Evolutionary conservation across 31 red algal genomes (phyloP), one percentile per base, ranked within the genome.

Genomic region (Asparagopsis taxiformis): DNA sequence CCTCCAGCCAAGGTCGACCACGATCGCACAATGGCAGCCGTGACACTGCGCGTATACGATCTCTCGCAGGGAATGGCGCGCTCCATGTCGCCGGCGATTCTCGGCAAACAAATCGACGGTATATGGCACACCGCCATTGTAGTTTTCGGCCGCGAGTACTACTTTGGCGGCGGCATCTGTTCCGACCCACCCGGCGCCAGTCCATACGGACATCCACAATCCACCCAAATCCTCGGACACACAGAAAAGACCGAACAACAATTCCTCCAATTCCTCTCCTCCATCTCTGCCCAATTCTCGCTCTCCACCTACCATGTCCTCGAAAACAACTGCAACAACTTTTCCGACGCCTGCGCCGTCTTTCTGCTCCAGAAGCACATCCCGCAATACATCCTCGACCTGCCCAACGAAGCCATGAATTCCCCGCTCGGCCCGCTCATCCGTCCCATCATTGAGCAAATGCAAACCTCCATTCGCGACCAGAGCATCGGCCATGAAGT

Each of bases 301-400:
- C 49, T 87, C 25, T 62, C 59, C 23, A 88, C 70, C 62, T 97
- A 97, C 50, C 70, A 97, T 55, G 46, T 97, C 9, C 63, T 97
- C 28, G 74, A 87, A 28, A 76, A 91, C 77, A 97, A 97, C 59
- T 97, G 93, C 38, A 97, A 97, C 62, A 73, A 97, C 73, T 97
- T 97, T 44, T 56, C 80, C 29, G 88, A 92, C 67, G 82, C 72
- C 25, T 70, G 62, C 77, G 43, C 57, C 61, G 59, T 28, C 19
- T 88, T 92, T 75, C 87, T 97, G 48, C 33, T 88, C 19, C 77
- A 75, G 8, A 74, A 55, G 46, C 31, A 51, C 31, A 88, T 97
- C 29, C 93, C 93, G 31, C 59, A 80, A 16, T 81, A 97, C 46
- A 91, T 97, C 56, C 66, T 86, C 7, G 72, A 97, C 60, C 65